These are phyloP conservation scores for Graphiopsis chlorocephala DNA, from an alignment of 2,329 filamentous ascomycete species.

Conservation along the genomic window DNA sequence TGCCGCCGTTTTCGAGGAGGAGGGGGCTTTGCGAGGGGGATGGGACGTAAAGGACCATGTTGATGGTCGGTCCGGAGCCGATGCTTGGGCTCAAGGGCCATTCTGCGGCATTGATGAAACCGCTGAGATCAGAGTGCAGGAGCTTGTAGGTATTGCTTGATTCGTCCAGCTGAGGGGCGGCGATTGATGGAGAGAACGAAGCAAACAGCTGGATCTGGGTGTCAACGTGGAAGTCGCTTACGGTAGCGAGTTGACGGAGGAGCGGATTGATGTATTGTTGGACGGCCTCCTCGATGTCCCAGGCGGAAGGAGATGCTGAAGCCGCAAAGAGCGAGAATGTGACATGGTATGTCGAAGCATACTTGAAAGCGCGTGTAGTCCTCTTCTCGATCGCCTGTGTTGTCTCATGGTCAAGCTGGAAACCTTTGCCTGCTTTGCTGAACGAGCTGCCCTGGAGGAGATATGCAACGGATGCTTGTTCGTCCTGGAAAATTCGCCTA, in stretches of 20 bases:
- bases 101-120: constrained; percentile 95
- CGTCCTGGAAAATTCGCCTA: constrained; percentile 76
- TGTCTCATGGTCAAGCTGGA: constrained; percentile 28
- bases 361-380: constrained; percentile 81
- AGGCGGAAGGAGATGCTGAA: constrained; percentile 72
- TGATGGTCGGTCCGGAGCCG: constrained; percentile 86
- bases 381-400: constrained; percentile 58
- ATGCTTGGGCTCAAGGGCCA: constrained; percentile 96
- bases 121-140: constrained; percentile 81
- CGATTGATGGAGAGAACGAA: constrained; percentile 60
- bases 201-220: constrained; percentile 96
- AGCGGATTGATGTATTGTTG: constrained; percentile 78
- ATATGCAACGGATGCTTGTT: constrained; percentile 71
- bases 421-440: constrained; percentile 21
- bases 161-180: constrained; percentile 54
- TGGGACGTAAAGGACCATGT: constrained; percentile 90
- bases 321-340: constrained; percentile 94
- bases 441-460: constrained; percentile 31
- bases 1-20: constrained; percentile 57
- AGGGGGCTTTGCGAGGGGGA: constrained; percentile 63
- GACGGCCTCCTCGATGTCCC: constrained; percentile 84
- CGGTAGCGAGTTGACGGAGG: constrained; percentile 71
- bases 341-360: constrained; percentile 89
- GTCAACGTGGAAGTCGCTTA: constrained; percentile 94
- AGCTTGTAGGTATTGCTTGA: constrained; percentile 62